Conservation (phyloP, 2,329 filamentous ascomycete species). For the Xylaria sp. region DNA sequence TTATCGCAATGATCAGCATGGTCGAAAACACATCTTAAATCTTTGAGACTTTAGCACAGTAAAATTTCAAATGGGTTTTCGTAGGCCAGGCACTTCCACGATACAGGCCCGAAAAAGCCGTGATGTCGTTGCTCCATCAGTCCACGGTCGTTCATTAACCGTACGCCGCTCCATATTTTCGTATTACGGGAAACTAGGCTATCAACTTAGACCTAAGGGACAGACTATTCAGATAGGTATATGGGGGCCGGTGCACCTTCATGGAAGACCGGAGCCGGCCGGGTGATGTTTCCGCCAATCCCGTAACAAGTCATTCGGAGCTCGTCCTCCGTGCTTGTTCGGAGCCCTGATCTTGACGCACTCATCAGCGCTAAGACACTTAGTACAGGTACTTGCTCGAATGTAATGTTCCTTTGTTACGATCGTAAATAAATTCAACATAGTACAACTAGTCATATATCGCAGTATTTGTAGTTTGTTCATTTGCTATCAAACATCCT, state of each 20-base stretch:
- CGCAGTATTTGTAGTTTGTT: not conserved
- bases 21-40: not conserved
- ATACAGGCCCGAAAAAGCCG: conserved; percentile 32
- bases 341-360: not conserved
- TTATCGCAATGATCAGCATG: not conserved
- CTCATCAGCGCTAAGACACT: not conserved
- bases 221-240: not conserved
- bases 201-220: not conserved
- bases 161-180: conserved; percentile 1
- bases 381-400: too few relatives aligned
- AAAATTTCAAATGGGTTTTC: not conserved
- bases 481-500: not conserved
- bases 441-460: not conserved
- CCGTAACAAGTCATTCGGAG: conserved; percentile 31
- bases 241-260: not conserved
- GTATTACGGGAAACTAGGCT: not conserved
- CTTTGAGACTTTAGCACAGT: not conserved
- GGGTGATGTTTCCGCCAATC: conserved; percentile 36
- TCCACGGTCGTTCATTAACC: conserved; percentile 10
- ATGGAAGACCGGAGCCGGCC: conserved; percentile 1
- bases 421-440: not conserved
- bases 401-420: not conserved
- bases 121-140: conserved; percentile 4
- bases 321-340: conserved; percentile 27
- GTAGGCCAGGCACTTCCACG: not conserved